phyloP scores from a whole-genome alignment of 2,329 filamentous ascomycete species.

The Botrytis pseudocinerea region DNA sequence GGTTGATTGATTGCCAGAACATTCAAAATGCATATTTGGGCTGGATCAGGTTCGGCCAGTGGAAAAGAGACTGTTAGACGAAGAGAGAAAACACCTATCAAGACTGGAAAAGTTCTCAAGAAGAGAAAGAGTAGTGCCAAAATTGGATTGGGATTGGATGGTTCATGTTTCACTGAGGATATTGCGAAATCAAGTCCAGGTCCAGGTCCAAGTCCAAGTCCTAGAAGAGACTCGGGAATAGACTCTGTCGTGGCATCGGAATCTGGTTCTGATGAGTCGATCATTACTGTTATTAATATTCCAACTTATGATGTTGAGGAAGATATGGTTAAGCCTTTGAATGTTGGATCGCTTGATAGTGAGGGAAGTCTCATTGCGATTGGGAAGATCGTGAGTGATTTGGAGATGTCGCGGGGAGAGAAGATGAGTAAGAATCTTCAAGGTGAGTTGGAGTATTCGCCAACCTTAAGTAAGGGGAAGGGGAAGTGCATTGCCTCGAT shows the following conservation, averaged over 20 bases:
- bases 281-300: not conserved
- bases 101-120: not conserved
- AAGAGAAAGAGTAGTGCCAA: conserved; percentile 10
- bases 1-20: not conserved
- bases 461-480: not conserved
- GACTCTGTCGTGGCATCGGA: not conserved
- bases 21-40: conserved; percentile 16
- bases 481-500: not conserved
- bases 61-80: conserved; percentile 5
- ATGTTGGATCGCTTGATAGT: not conserved
- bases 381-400: not conserved
- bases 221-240: not conserved
- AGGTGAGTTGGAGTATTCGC: not conserved
- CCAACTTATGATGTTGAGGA: conserved; percentile 1
- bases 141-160: not conserved
- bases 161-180: not conserved
- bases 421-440: not conserved
- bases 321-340: not conserved
- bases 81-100: not conserved
- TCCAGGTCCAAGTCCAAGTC: not conserved
- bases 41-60: conserved; percentile 2
- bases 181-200: not conserved
- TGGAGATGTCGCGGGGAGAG: not conserved
- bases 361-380: not conserved
- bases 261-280: not conserved